A percentile compares a stretch with the other conserved stretches of the same genome.
Conservation (phyloP, 2,329 filamentous ascomycete genomes). For the Colletotrichum simmondsii region DNA sequence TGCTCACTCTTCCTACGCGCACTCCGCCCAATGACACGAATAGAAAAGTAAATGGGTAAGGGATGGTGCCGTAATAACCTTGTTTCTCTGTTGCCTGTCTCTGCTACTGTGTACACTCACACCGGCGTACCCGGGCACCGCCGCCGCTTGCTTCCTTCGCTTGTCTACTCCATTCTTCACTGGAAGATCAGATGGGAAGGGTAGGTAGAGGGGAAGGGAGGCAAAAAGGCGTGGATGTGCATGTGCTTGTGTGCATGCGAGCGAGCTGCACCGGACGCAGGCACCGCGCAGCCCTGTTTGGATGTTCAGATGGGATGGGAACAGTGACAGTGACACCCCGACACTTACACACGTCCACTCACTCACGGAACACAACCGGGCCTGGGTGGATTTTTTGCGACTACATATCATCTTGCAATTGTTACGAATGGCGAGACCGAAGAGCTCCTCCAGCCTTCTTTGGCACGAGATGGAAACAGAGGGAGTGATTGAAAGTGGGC, state of each 20-base stretch:
- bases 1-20: not conserved
- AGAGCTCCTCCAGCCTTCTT: not conserved
- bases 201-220: not conserved
- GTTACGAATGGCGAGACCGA: not conserved
- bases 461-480: not conserved
- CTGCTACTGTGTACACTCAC: not conserved
- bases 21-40: not conserved
- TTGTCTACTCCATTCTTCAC: not conserved
- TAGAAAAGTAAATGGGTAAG: not conserved
- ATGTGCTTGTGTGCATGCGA: not conserved
- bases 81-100: not conserved
- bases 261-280: not conserved
- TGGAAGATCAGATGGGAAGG: slow-evolving; percentile 13
- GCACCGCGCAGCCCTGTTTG: not conserved
- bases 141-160: not conserved
- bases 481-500: not conserved
- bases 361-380: not conserved
- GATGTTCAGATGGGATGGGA: not conserved
- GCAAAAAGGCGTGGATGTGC: not conserved
- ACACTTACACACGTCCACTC: not conserved
- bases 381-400: too few species aligned
- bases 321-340: not conserved
- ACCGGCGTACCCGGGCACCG: not conserved
- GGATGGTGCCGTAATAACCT: slow-evolving; percentile 10
- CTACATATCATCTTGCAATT: not conserved